These are phyloP conservation scores for Waltergamsia citrina DNA, from an alignment of 2,329 filamentous ascomycete genomes.

Conservation along the genomic window DNA sequence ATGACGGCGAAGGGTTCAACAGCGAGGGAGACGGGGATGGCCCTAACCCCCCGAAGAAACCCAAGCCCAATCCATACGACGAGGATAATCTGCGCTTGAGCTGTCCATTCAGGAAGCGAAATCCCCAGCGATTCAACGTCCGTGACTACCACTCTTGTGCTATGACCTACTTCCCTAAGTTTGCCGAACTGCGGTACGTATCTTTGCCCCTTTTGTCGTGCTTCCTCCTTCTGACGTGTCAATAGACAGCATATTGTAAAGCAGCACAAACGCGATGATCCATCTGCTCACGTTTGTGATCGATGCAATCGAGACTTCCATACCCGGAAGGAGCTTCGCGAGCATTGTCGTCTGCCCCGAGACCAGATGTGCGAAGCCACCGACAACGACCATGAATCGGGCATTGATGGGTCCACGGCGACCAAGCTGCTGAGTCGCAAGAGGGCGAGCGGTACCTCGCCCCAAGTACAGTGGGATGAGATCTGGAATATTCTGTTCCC, in stretches of 20 bases:
- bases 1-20: slow-evolving; percentile 7
- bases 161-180: slow-evolving; percentile 30
- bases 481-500: slow-evolving; percentile 32
- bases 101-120: slow-evolving; percentile 34
- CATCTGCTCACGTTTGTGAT: slow-evolving; percentile 28
- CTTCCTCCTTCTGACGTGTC: not conserved
- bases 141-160: slow-evolving; percentile 33
- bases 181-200: slow-evolving; percentile 27
- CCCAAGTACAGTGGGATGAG: slow-evolving; percentile 28
- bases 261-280: slow-evolving; percentile 30
- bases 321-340: slow-evolving; percentile 25
- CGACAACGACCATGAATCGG: slow-evolving; percentile 27
- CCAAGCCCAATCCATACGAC: slow-evolving; percentile 15
- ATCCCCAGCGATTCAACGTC: slow-evolving; percentile 34
- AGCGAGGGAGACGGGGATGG: slow-evolving; percentile 20
- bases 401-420: slow-evolving; percentile 28
- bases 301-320: slow-evolving; percentile 28
- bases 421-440: slow-evolving; percentile 29
- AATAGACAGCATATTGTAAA: slow-evolving; percentile 30
- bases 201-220: not conserved
- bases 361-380: slow-evolving; percentile 31
- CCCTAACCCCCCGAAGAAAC: too few relatives aligned
- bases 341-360: slow-evolving; percentile 27
- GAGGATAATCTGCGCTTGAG: slow-evolving; percentile 28
- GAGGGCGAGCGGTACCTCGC: slow-evolving; percentile 24